phyloP scores from a whole-genome alignment of 257 asterid species.

The Knoxia roxburghii region DNA sequence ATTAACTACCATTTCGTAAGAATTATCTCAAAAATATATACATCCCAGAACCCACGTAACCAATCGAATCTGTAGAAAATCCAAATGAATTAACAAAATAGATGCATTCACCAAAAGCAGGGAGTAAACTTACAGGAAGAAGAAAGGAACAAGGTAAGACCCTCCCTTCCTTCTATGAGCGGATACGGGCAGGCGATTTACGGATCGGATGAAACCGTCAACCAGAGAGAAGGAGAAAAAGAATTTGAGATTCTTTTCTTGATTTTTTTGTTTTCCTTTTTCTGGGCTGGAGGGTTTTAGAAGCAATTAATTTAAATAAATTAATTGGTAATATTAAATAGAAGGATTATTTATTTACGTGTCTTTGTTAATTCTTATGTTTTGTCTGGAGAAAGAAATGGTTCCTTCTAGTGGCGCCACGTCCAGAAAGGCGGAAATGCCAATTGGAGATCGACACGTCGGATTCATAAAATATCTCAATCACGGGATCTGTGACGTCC shows the following conservation, averaged over 20 bases:
- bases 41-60: neutral
- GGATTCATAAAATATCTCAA: neutral
- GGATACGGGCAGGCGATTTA: neutral
- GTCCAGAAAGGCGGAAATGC: neutral
- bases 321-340: too few relatives aligned
- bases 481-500: too few relatives aligned
- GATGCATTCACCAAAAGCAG: neutral
- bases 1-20: neutral
- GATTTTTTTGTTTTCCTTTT: neutral
- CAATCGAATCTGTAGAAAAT: neutral
- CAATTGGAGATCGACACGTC: neutral
- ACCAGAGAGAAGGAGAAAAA: conserved; percentile 1
- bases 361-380: neutral
- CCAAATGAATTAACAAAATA: neutral
- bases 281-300: conserved; percentile 6
- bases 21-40: neutral
- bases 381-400: neutral
- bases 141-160: neutral
- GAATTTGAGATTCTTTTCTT: neutral
- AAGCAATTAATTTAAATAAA: neutral
- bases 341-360: too few relatives aligned
- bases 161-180: neutral
- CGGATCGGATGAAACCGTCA: conserved; percentile 12
- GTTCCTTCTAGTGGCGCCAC: neutral
- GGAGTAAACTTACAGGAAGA: conserved; percentile 10